Evolutionary conservation across 192 early-diverging fungal species (phyloP).

Genomic region (Diversispora eburnea): DNA sequence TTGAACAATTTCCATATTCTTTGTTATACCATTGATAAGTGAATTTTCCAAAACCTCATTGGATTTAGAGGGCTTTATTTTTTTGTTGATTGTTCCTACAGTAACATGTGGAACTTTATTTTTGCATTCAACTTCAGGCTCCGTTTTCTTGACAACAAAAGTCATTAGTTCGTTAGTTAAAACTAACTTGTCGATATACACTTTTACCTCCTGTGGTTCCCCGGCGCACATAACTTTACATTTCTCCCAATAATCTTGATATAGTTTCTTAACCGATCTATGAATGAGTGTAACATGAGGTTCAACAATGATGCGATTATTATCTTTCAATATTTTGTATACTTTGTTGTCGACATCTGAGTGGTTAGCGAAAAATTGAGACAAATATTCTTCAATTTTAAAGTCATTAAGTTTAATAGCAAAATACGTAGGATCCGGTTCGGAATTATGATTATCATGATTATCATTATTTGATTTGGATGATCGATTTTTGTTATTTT

Average conservation of each 20-base stretch:
- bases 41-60: background rate
- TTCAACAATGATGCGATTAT: constrained; percentile 23
- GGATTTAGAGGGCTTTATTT: constrained; percentile 39
- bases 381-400: constrained; percentile 29
- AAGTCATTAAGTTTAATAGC: constrained; percentile 21
- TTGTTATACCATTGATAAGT: too few species aligned
- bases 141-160: constrained; percentile 30
- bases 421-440: constrained; percentile 30
- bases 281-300: constrained; percentile 58
- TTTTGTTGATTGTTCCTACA: constrained; percentile 36
- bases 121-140: constrained; percentile 13
- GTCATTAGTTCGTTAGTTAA: constrained; percentile 43
- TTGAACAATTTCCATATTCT: too few species aligned
- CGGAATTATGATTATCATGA: constrained; percentile 13
- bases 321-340: constrained; percentile 29
- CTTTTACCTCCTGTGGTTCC: constrained; percentile 29
- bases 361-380: constrained; percentile 18
- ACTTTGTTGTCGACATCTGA: constrained; percentile 29
- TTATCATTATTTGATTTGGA: too few species aligned
- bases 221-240: constrained; percentile 20
- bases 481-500: too few species aligned
- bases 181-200: constrained; percentile 48
- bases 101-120: constrained; percentile 43
- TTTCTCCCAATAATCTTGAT: constrained; percentile 20
- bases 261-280: constrained; percentile 18